Conservation (phyloP, 2,329 filamentous ascomycete genomes). For the Trichophyton rubrum region DNA sequence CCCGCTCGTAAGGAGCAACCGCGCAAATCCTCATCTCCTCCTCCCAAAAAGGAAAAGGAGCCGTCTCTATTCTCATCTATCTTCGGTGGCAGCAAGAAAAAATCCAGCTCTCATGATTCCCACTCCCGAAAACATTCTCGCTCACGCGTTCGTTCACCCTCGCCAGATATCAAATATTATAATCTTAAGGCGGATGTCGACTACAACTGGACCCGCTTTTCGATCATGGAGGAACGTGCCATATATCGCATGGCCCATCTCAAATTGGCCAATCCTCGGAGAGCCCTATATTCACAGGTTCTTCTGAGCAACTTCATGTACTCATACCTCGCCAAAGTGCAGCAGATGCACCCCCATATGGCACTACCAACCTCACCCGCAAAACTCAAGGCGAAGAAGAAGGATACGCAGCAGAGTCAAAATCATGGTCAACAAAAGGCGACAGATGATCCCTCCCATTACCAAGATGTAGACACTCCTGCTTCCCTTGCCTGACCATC, state of each 20-base stretch:
- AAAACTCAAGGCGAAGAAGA: constrained; percentile 43
- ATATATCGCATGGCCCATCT: constrained; percentile 99
- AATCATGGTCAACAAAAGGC: constrained; percentile 19
- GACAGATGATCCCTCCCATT: constrained; percentile 33
- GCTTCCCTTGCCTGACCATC: not conserved
- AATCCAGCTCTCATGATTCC: constrained; percentile 56
- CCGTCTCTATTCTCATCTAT: constrained; percentile 78
- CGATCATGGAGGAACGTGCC: constrained; percentile 85
- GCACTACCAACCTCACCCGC: constrained; percentile 70
- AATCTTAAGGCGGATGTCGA: constrained; percentile 75
- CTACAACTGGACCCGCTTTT: constrained; percentile 92
- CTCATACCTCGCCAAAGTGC: constrained; percentile 93
- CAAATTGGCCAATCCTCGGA: constrained; percentile 92
- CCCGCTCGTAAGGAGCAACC: constrained; percentile 65
- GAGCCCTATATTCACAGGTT: constrained; percentile 85
- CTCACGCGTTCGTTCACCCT: constrained; percentile 50
- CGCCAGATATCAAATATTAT: constrained; percentile 65
- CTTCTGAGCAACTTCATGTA: constrained; percentile 99
- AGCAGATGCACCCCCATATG: constrained; percentile 96
- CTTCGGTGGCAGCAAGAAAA: constrained; percentile 84
- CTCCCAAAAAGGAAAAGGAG: constrained; percentile 78
- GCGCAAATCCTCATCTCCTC: constrained; percentile 55
- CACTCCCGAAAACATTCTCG: constrained; percentile 54
- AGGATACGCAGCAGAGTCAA: constrained; percentile 21
- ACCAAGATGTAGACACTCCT: constrained; percentile 26